Percentiles rank a stretch among this genome's conserved stretches.
Conservation (phyloP, 1,139 yeast species). For the Williopsis jadinii region DNA sequence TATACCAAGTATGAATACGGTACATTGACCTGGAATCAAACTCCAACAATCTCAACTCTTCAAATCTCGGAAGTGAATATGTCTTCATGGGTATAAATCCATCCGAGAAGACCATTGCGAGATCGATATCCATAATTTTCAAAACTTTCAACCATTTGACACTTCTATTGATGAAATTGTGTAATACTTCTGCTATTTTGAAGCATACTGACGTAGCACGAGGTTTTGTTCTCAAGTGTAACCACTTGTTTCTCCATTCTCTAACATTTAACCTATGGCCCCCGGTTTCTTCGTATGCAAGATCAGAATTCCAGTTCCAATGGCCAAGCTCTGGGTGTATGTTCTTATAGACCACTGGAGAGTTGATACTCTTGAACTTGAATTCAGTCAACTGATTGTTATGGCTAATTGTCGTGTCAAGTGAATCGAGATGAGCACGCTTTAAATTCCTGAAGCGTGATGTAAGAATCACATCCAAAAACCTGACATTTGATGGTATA, state of each 20-base stretch:
- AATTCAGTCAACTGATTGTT: neutral
- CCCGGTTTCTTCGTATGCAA: neutral
- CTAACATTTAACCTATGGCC: neutral
- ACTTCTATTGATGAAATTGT: neutral
- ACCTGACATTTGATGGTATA: slow-evolving; percentile 6
- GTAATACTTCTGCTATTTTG: neutral
- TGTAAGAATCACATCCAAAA: slow-evolving; percentile 3
- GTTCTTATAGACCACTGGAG: neutral
- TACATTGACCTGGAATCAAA: slow-evolving; percentile 1
- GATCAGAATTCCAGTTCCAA: neutral
- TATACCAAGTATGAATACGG: neutral
- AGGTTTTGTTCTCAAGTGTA: neutral
- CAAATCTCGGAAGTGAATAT: neutral
- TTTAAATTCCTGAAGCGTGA: neutral
- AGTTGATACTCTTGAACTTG: neutral
- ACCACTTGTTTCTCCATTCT: neutral
- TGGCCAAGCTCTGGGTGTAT: neutral
- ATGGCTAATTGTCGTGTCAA: neutral
- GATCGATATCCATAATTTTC: neutral
- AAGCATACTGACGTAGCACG: neutral
- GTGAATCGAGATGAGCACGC: neutral
- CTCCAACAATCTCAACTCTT: neutral
- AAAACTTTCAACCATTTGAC: neutral
- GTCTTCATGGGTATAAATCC: neutral
- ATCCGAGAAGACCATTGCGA: neutral